Evolutionary conservation across 2,329 filamentous ascomycete genomes (phyloP).

Genomic region (Apiospora malaysiana): DNA sequence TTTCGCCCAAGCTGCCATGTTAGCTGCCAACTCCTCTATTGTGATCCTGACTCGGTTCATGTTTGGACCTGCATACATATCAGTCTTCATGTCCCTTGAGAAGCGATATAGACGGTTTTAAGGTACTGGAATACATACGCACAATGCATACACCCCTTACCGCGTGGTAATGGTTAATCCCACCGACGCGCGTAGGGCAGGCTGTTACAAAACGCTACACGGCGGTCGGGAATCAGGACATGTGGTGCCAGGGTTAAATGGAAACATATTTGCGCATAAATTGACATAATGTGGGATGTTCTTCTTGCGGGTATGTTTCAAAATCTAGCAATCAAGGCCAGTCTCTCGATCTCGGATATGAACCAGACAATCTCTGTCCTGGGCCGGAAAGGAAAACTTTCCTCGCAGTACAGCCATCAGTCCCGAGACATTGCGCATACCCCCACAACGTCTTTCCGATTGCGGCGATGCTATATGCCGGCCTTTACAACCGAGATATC

Average conservation of each 20-base stretch:
- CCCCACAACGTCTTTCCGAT: neutral
- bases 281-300: neutral
- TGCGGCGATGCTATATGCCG: neutral
- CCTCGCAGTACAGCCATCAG: neutral
- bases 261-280: neutral
- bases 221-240: neutral
- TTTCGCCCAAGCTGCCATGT: neutral
- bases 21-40: too few relatives aligned
- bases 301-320: neutral
- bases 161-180: slow-evolving; percentile 7
- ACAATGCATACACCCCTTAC: neutral
- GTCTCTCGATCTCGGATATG: too few relatives aligned
- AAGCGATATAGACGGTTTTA: neutral
- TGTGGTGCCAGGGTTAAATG: neutral
- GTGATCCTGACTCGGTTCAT: too few relatives aligned
- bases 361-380: neutral
- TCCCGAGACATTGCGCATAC: neutral
- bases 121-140: neutral
- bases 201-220: neutral
- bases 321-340: neutral
- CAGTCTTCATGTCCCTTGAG: neutral
- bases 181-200: slow-evolving; percentile 10
- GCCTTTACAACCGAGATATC: neutral
- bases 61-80: neutral
- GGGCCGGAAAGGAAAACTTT: neutral